A percentile compares a stretch with the other conserved stretches of the same genome.
These are phyloP conservation scores for Ogataea nakhonphanomensis DNA, from an alignment of 805 yeast species.

Conservation along the genomic window DNA sequence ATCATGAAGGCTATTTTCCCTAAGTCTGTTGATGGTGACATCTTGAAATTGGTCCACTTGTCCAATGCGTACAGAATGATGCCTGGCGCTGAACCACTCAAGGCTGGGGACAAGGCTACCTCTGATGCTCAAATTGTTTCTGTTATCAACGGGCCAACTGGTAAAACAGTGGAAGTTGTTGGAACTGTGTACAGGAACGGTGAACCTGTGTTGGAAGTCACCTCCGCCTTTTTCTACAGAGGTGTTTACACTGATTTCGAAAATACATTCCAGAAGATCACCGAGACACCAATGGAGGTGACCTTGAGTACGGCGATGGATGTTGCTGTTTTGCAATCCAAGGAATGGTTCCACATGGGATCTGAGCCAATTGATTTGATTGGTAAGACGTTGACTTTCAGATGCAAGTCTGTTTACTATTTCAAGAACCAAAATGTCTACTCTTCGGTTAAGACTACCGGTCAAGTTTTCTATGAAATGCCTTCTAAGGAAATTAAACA, in stretches of 20 bases:
- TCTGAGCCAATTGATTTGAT: constrained; percentile 64
- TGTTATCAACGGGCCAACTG: constrained; percentile 86
- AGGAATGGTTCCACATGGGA: constrained; percentile 95
- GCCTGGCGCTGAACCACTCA: constrained; percentile 87
- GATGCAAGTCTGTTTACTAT: constrained; percentile 79
- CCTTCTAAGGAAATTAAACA: constrained; percentile 87
- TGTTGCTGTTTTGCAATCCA: constrained; percentile 87
- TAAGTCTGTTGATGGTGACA: constrained; percentile 90
- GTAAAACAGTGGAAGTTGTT: constrained; percentile 92
- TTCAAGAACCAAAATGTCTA: constrained; percentile 74
- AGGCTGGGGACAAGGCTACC: constrained; percentile 81
- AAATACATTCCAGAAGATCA: constrained; percentile 85
- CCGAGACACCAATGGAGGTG: constrained; percentile 85
- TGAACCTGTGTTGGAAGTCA: constrained; percentile 85
- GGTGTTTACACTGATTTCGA: constrained; percentile 85
- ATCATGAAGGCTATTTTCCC: constrained; percentile 99
- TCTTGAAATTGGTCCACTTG: constrained; percentile 88
- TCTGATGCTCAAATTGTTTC: constrained; percentile 83
- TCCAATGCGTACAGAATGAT: constrained; percentile 92
- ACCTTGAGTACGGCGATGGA: constrained; percentile 74
- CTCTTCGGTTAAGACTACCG: constrained; percentile 77
- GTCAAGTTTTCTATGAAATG: constrained; percentile 81
- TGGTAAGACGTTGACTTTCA: constrained; percentile 79
- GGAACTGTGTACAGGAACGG: constrained; percentile 81
- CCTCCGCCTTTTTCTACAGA: constrained; percentile 93